These are phyloP conservation scores for Boletus sp. DNA, from an alignment of 768 basidiomycete species.

Conservation along the genomic window DNA sequence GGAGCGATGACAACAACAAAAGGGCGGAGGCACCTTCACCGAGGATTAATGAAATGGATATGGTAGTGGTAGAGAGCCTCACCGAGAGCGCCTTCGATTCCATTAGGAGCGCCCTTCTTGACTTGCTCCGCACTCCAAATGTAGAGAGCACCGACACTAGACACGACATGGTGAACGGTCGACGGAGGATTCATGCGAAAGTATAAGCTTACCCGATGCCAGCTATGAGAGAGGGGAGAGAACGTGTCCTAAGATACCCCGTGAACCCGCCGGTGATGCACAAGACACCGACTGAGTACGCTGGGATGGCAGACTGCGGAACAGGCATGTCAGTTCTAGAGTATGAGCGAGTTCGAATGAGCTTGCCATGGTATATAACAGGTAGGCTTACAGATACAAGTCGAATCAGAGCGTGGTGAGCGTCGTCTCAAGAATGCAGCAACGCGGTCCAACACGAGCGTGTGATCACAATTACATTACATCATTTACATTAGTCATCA, in stretches of 20 bases:
- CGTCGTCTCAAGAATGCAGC: background rate
- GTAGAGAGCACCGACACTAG: slow-evolving; percentile 75
- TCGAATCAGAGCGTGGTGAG: background rate
- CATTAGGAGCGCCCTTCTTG: slow-evolving; percentile 67
- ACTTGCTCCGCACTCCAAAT: slow-evolving; percentile 78
- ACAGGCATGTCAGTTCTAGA: slow-evolving; percentile 25
- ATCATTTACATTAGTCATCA: slow-evolving; percentile 1
- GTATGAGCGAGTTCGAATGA: slow-evolving; percentile 2
- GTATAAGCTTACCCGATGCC: slow-evolving; percentile 62
- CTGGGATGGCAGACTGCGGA: slow-evolving; percentile 75
- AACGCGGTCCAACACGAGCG: slow-evolving; percentile 6
- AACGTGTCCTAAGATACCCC: slow-evolving; percentile 69
- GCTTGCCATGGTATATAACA: slow-evolving; percentile 28
- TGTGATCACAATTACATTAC: slow-evolving; percentile 11
- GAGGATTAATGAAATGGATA: background rate
- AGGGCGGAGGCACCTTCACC: slow-evolving; percentile 65
- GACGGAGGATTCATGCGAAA: background rate
- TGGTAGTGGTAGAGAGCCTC: slow-evolving; percentile 19
- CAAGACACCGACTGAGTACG: slow-evolving; percentile 71
- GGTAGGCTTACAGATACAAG: slow-evolving; percentile 22
- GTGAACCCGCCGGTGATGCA: slow-evolving; percentile 77
- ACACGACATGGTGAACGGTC: background rate
- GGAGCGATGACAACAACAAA: slow-evolving; percentile 70
- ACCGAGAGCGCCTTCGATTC: slow-evolving; percentile 81
- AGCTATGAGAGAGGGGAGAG: slow-evolving; percentile 80